Base-by-base conservation (phyloP, 495 filamentous ascomycete species). In the Lasiosphaeriaceae sp. region DNA sequence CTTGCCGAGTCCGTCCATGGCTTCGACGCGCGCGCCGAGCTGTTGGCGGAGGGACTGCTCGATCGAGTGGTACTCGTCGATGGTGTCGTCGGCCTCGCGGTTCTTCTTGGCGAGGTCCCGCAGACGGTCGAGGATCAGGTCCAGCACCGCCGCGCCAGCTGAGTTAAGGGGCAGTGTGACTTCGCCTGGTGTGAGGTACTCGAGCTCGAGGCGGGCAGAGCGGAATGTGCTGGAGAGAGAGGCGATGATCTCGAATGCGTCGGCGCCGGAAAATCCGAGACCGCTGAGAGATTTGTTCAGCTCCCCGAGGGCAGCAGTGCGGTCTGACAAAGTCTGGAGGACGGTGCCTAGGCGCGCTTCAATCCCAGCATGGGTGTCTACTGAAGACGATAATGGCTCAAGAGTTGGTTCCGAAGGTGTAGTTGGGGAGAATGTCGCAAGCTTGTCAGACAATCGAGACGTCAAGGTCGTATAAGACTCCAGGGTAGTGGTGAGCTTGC, bases 151-250 rank as follows among this genome's bases (percentile, higher is more conserved):
- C 62, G 76, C 57, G 66, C 83, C 58, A 54, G 72, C 77, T 47
- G 53, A 77, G 34, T 54, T 74, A 50, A 73, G 76, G 34, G 58
- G 83, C 17, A 64, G 75, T 70, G 68, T 53, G 14, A 73, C 55
- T 62, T 90, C 87, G 3, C 86, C 87, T 0, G 87, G 88, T 0
- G 84, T 75, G 2, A 86, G 70, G 60, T 83, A 81, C 58, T 90
- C 88, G 6, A 90, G 75, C 23, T 86, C 80, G 1, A 90, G 73
- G 3, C 86, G 81, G 3, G 87, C 86, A n/a, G 78, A 60, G n/a
- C 86, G 82, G 67, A 90, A 84, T 21, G 75, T 69, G 16, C 63
- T 35, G 17, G 72, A 72, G 20, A 90, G 78, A 1, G 79, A 73
- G 0, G 69, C 47, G 7, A 90, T 60, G 22, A 80, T 75, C n/a